Evolutionary conservation across 495 filamentous ascomycete species (phyloP).

Genomic region (Penicillium silybi): DNA sequence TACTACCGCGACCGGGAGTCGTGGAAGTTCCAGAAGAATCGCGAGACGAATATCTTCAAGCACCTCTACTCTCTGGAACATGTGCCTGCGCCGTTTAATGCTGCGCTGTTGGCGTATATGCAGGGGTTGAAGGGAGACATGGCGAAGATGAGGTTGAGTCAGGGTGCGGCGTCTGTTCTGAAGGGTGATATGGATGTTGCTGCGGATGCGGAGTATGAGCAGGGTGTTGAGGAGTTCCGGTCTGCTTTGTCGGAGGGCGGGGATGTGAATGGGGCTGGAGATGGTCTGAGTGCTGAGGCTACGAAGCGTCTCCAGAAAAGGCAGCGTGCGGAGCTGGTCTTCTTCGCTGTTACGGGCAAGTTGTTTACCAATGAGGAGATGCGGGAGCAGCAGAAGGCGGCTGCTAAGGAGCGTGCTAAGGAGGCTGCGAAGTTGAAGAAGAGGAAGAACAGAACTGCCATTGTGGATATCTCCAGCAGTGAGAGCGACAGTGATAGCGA

Average conservation of each 20-base stretch:
- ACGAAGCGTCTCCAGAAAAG: conserved; percentile 39
- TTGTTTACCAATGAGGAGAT: conserved; percentile 25
- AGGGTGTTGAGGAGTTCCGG: conserved; percentile 47
- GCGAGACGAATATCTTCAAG: conserved; percentile 78
- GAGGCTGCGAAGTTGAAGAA: conserved; percentile 43
- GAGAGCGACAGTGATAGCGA: conserved; percentile 25
- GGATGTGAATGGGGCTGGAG: conserved; percentile 31
- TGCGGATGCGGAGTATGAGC: conserved; percentile 47
- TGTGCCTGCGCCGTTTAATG: conserved; percentile 62
- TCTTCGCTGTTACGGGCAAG: conserved; percentile 38
- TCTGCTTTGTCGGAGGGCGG: conserved; percentile 23
- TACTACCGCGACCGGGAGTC: conserved; percentile 60
- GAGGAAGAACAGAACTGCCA: conserved; percentile 50
- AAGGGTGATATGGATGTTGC: conserved; percentile 34
- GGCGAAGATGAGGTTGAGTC: conserved; percentile 56
- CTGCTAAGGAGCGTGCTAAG: conserved; percentile 22
- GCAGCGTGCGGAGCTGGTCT: conserved; percentile 43
- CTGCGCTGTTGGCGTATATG: conserved; percentile 65
- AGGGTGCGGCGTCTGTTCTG: conserved; percentile 55
- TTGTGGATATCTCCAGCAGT: conserved; percentile 47
- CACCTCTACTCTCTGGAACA: conserved; percentile 65
- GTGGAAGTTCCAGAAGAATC: conserved; percentile 95
- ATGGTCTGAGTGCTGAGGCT: conserved; percentile 39
- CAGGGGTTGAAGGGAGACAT: conserved; percentile 63
- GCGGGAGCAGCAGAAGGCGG: conserved; percentile 18